These are phyloP conservation scores for Termitomyces sp. DNA, from an alignment of 768 basidiomycete genomes.

Conservation along the genomic window DNA sequence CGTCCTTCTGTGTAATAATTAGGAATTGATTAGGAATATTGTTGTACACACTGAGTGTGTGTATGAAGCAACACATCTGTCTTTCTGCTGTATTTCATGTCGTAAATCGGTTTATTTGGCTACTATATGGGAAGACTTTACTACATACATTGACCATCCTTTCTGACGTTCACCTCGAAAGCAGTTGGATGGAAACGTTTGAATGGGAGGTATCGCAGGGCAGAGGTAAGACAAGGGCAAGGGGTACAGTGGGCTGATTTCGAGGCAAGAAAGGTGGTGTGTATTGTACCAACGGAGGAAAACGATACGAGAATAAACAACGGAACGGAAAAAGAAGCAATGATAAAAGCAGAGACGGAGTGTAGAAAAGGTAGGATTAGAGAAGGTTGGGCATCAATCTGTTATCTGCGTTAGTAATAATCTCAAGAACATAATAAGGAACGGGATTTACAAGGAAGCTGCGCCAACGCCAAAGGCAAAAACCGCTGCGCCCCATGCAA, in stretches of 20 bases:
- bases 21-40: no score
- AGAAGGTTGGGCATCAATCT: slow-evolving; percentile 57
- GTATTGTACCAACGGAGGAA: background rate
- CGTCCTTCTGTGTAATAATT: slow-evolving; percentile 3
- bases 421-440: background rate
- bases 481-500: slow-evolving; percentile 80
- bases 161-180: slow-evolving; percentile 2
- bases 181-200: slow-evolving; percentile 1
- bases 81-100: slow-evolving; percentile 3
- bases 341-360: background rate
- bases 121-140: slow-evolving; percentile 8
- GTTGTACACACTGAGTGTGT: background rate
- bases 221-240: slow-evolving; percentile 6
- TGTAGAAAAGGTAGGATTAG: slow-evolving; percentile 17
- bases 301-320: background rate
- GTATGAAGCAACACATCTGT: background rate
- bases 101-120: slow-evolving; percentile 10
- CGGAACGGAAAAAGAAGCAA: background rate
- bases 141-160: slow-evolving; percentile 14
- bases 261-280: slow-evolving; percentile 9
- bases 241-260: slow-evolving; percentile 12
- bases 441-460: slow-evolving; percentile 47
- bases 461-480: slow-evolving; percentile 83
- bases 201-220: slow-evolving; percentile 4
- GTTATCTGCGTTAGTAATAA: slow-evolving; percentile 1